Evolutionary conservation across 2,329 filamentous ascomycete species (phyloP), one percentile per base, ranked within the genome.

Genomic region (Massarina eburnea): DNA sequence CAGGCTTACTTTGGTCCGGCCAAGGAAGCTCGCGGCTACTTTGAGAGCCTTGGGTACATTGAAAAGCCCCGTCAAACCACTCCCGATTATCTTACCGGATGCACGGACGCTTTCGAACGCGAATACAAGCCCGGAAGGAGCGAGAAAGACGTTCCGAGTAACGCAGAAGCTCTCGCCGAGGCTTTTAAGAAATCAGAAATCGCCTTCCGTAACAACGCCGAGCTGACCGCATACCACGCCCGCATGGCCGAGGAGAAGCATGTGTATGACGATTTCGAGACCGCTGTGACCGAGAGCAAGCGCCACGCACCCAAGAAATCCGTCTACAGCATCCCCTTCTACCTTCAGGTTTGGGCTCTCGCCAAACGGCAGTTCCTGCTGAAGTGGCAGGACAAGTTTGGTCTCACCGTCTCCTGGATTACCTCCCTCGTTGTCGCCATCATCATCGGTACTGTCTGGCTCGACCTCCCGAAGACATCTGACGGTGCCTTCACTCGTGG

Each of bases 281-380:
- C 80, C 1, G 89, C 90, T 3, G 86, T 94, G 41, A 78, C 73
- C 44, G 88, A 95, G 61, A 84, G 85, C 66, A 95, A 95, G 76
- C 84, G 88, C 9, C 84, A 85, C 7, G 86, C 89, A 0, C 73
- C 78, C 0, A 82, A 84, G 60, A 83, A 81, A 46, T 92, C 88
- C 0, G 86, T 92, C 26, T 95, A 95, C 71, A 85, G 84, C 1
- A 86, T 91, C 43, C 89, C 89, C 0, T 94, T 94, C 71, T 83
- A 91, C 53, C 75, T 89, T 1, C 91, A 95, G 66, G 79, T 94
- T 18, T 91, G 85, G 85, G 87, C 88, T 1, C 72, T 94, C 51
- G 88, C 91, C 80, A 86, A 89, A 67, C 83, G 90, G 4, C 89
- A 95, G 66, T 94, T 91, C 66, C 76, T 86, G 41, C 84, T 95